phyloP scores from a whole-genome alignment of 2,329 filamentous ascomycete species.

The Botrytis sinoallii region DNA sequence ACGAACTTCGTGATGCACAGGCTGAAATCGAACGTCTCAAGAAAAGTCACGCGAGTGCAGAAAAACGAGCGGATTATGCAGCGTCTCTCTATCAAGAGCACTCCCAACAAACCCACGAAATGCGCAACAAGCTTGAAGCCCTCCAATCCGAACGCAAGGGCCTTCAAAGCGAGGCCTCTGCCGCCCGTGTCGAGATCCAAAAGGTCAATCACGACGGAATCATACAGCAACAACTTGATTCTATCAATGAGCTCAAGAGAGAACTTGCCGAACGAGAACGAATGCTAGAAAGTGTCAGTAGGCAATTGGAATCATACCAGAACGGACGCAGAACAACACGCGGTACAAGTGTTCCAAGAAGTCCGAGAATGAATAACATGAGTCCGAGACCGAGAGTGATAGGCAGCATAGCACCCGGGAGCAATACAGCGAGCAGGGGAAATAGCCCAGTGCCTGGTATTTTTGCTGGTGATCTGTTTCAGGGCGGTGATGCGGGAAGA shows the following conservation, averaged over 20 bases:
- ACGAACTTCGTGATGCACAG: constrained; percentile 35
- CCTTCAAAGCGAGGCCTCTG: constrained; percentile 28
- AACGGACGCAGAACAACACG: constrained; percentile 42
- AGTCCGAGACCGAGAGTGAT: constrained; percentile 22
- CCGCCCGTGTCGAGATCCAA: constrained; percentile 33
- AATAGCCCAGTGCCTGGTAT: constrained; percentile 31
- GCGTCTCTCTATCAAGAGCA: constrained; percentile 34
- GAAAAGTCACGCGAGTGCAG: constrained; percentile 23
- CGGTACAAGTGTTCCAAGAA: constrained; percentile 34
- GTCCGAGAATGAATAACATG: constrained; percentile 35
- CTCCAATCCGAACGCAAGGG: constrained; percentile 24
- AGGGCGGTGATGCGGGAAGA: background rate
- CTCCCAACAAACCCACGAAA: constrained; percentile 28
- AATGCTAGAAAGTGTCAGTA: constrained; percentile 41
- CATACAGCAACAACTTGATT: constrained; percentile 23
- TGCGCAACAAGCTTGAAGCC: constrained; percentile 22
- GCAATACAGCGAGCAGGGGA: constrained; percentile 25
- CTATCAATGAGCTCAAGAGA: constrained; percentile 38
- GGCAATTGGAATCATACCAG: constrained; percentile 38
- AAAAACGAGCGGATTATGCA: constrained; percentile 35
- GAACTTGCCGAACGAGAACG: constrained; percentile 38
- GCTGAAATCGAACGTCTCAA: constrained; percentile 29
- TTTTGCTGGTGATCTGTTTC: constrained; percentile 12
- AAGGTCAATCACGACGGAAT: constrained; percentile 30
- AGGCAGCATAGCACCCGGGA: constrained; percentile 19